A percentile compares a stretch with the other conserved stretches of the same genome.
Conservation (phyloP, 768 basidiomycete genomes). For the Suillus discolor region DNA sequence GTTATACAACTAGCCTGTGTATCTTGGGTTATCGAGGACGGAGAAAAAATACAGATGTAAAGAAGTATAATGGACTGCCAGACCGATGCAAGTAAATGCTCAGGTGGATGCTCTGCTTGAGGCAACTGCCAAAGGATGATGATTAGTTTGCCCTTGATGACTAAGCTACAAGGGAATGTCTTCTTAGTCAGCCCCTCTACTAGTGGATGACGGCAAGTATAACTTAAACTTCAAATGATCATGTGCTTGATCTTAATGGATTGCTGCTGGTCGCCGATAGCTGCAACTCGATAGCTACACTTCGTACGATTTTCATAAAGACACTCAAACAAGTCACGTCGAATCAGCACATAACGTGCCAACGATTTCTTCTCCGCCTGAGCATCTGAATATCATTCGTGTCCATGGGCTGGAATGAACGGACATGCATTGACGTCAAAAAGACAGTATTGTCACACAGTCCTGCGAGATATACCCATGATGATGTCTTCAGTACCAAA, state of each 20-base stretch:
- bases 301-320: neutral
- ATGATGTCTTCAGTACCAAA: neutral
- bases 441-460: neutral
- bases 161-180: neutral
- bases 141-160: conserved; percentile 4
- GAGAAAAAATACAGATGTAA: neutral
- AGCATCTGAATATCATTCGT: neutral
- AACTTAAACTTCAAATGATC: too few relatives aligned
- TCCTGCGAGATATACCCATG: neutral
- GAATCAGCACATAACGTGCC: neutral
- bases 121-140: conserved; percentile 2
- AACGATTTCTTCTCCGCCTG: neutral
- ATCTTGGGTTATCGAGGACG: neutral
- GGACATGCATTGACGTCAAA: neutral
- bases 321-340: neutral
- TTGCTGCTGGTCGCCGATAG: neutral
- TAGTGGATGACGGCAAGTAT: too few relatives aligned
- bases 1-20: conserved; percentile 11
- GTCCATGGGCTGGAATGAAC: neutral
- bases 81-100: conserved; percentile 1
- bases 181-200: neutral
- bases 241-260: neutral
- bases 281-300: neutral
- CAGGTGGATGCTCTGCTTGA: conserved; percentile 8
- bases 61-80: neutral